Percentiles rank a stretch among this genome's conserved stretches.
Evolutionary conservation across 2,329 filamentous ascomycete genomes (phyloP).

Genomic region (Hysterium pulicare): DNA sequence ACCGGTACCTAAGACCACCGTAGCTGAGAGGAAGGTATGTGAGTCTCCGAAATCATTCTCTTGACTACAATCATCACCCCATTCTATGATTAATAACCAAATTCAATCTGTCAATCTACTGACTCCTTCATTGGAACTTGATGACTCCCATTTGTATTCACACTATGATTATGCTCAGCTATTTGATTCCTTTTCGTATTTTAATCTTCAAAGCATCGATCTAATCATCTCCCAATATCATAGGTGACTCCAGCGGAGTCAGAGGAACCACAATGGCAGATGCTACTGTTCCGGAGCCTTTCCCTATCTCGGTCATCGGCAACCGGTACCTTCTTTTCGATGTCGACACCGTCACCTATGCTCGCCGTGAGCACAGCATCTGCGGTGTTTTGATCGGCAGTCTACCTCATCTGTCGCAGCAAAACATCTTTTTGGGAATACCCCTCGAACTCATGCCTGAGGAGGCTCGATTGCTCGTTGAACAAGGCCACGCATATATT

Average conservation of each 20-base stretch:
- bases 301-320: slow-evolving; percentile 78
- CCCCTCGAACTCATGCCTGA: slow-evolving; percentile 88
- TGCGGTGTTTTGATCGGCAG: slow-evolving; percentile 84
- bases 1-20: background rate
- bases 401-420: slow-evolving; percentile 86
- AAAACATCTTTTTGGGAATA: slow-evolving; percentile 88
- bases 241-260: no score
- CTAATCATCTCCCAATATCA: no score
- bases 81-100: slow-evolving; percentile 61
- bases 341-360: slow-evolving; percentile 70
- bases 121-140: slow-evolving; percentile 54
- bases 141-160: slow-evolving; percentile 46
- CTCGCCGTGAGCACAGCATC: slow-evolving; percentile 78
- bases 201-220: no score
- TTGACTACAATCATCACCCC: background rate
- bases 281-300: no score
- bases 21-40: background rate
- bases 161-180: no score
- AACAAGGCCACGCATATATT: slow-evolving; percentile 71
- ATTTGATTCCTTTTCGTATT: no score
- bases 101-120: slow-evolving; percentile 82
- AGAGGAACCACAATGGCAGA: no score
- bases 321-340: slow-evolving; percentile 89
- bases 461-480: slow-evolving; percentile 78
- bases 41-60: background rate